Conservation (phyloP, 2,329 filamentous ascomycete species). For the Pseudovirgaria hyperparasitica region DNA sequence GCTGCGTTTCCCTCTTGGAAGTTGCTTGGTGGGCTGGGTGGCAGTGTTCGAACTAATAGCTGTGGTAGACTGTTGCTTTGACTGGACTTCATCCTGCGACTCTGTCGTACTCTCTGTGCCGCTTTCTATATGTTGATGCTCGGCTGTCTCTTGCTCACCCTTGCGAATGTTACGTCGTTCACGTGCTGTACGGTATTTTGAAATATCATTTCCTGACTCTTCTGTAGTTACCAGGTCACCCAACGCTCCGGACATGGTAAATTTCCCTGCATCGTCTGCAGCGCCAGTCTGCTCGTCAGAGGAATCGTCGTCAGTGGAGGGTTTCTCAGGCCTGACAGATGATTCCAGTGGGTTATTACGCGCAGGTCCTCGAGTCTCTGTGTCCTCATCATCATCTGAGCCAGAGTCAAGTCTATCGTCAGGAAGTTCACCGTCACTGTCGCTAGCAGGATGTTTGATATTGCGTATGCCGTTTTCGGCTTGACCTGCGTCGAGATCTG, state of each 20-base stretch:
- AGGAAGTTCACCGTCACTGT: slow-evolving; percentile 33
- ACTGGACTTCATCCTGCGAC: too few relatives aligned
- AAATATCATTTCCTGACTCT: too few relatives aligned
- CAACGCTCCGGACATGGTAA: too few relatives aligned
- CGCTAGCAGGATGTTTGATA: slow-evolving; percentile 14
- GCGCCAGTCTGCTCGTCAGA: slow-evolving; percentile 1
- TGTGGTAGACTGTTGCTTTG: too few relatives aligned
- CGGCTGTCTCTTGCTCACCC: too few relatives aligned
- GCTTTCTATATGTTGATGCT: too few relatives aligned
- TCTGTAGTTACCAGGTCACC: too few relatives aligned
- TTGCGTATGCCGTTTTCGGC: slow-evolving; percentile 18
- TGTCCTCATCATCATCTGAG: slow-evolving; percentile 22
- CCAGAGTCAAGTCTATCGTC: slow-evolving; percentile 25
- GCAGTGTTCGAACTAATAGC: background rate
- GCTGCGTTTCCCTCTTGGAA: slow-evolving; percentile 57
- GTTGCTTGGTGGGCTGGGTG: too few relatives aligned
- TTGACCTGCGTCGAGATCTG: slow-evolving; percentile 17
- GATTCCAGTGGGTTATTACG: slow-evolving; percentile 28
- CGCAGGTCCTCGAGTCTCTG: slow-evolving; percentile 17
- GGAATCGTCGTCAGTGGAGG: slow-evolving; percentile 1
- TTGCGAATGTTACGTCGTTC: slow-evolving; percentile 26
- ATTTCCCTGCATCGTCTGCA: background rate
- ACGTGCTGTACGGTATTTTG: too few relatives aligned
- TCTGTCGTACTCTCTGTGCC: too few relatives aligned
- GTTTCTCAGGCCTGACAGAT: slow-evolving; percentile 1